Evolutionary conservation across 148 eudicot genomes (phyloP), one percentile per base, ranked within the genome.

Genomic region (Bassia scoparia): DNA sequence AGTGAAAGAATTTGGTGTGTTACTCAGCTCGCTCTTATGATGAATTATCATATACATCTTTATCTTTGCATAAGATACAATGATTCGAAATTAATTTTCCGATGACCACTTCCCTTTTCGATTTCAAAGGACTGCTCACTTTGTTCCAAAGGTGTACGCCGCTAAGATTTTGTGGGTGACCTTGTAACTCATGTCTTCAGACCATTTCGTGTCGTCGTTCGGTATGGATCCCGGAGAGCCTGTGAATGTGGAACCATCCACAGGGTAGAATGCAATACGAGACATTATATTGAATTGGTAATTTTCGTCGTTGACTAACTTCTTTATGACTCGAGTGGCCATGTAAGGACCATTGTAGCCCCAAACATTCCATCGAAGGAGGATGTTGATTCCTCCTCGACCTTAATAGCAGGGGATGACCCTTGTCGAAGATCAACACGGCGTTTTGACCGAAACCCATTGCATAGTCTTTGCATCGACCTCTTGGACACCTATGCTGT

Each of bases 71-170:
- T 7, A 85, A 63, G 20, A 89, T 69, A 80, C 98, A 89, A 43
- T 80, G 74, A 33, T 74, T 75, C n/a, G 85, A 82, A 29, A 90
- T 56, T 56, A 92, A 71, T 76, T 77, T 83, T 2, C 79, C 89
- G 6, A 90, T 74, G 4, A 84, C 61, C 61, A 61, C 97, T 87
- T 34, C 84, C 88, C 54, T 89, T 76, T 79, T 88, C 87, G 35
- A 93, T 89, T 34, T 85, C 44, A 85, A 54, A 31, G 66, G 72
- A 0, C 78, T 72, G 56, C 85, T 90, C 26, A 70, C 61, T 73
- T 77, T 89, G 30, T 93, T 93, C 98, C 97, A 92, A 18, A 92
- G 74, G 54, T 92, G 97, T 11, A 92, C 77, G 29, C 85, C 97
- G 77, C n/a, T n/a, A 80, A 93, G 41, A 79, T 83, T 64, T 50